A percentile compares a stretch with the other conserved stretches of the same genome.
Evolutionary conservation across 202 grass and related monocot species (phyloP).

Genomic region (Thinopyrum obtusiflorum): DNA sequence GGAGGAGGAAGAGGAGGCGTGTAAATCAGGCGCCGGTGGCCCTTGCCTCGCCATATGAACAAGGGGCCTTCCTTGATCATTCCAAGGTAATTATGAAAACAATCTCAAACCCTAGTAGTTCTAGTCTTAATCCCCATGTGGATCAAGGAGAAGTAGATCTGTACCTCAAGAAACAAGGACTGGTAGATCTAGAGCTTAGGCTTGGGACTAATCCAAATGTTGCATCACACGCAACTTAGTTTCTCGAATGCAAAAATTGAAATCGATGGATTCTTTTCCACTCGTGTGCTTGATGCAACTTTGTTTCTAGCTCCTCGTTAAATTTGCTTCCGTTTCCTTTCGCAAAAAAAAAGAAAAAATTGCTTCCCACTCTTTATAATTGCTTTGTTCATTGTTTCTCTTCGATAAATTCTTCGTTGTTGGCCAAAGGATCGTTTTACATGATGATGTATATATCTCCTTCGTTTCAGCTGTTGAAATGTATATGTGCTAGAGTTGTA

Average conservation of each 20-base stretch:
- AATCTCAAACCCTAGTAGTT: conserved; percentile 39
- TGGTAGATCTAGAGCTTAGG: conserved; percentile 79
- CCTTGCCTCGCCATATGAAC: neutral
- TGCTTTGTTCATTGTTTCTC: neutral
- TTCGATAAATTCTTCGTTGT: conserved; percentile 15
- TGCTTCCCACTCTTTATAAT: neutral
- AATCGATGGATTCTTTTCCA: neutral
- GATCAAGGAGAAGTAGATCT: conserved; percentile 7
- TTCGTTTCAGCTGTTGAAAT: neutral
- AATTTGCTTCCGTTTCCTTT: neutral
- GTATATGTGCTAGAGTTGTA: neutral
- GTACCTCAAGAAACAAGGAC: conserved; percentile 23
- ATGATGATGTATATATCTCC: neutral
- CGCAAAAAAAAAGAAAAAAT: too few species aligned
- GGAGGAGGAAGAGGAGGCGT: conserved; percentile 40
- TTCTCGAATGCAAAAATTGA: conserved; percentile 18
- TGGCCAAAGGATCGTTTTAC: conserved; percentile 4
- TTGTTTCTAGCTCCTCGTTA: neutral
- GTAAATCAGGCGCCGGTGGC: conserved; percentile 26
- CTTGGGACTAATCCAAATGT: conserved; percentile 53
- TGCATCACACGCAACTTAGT: conserved; percentile 10
- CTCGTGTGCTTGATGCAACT: neutral
- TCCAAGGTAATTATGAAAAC: conserved; percentile 15
- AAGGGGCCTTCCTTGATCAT: neutral
- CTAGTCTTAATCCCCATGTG: neutral